Base-by-base conservation (phyloP, 129 eudicot species). In the Glebionis coronaria region DNA sequence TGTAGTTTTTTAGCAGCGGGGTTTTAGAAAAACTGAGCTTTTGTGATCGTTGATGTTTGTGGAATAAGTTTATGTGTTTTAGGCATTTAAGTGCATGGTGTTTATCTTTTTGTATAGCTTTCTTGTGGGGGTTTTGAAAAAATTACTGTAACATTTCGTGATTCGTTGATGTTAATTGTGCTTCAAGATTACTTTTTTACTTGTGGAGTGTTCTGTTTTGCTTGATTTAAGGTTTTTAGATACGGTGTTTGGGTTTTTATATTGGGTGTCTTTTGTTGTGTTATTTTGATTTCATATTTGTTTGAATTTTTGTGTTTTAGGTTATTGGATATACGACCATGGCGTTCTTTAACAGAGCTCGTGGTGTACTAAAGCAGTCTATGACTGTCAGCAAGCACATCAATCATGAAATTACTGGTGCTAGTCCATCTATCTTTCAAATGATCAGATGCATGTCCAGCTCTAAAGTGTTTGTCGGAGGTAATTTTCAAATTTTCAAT, bases 381-480 rank as follows among this genome's bases (percentile, higher is more conserved):
- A 35, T 35, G 70, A 64, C 64, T 55, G 81, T 61, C n/a, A 75
- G 81, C 38, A 86, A 73, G 67, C 86, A 86, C 65, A 49, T 80
- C 57, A 79, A 59, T 61, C 82, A 63, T 60, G 82, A 88, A 63
- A 53, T 82, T 61, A 73, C 95, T 0, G 80, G 51, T 38, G 82
- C 96, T 14, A 86, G 66, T 23, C 87, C 88, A 4, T 93, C 89
- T 3, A 42, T 88, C 68, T 78, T 84, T 54, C 98, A 88, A 68
- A 75, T 76, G 59, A 70, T 93, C 61, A 76, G 96, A 86, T 86
- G 90, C 82, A 93, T 93, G 98, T 93, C 98, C 5, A 57, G 78
- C 38, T 76, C 98, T 3, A 93, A 86, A 75, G 59, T 93, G 35
- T 93, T 93, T 51, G 79, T 93, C 10, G 98, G 96, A 86, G 25